These are phyloP conservation scores for Arthrobotrys sinensis DNA, from an alignment of 2,329 filamentous ascomycete species.

Conservation along the genomic window DNA sequence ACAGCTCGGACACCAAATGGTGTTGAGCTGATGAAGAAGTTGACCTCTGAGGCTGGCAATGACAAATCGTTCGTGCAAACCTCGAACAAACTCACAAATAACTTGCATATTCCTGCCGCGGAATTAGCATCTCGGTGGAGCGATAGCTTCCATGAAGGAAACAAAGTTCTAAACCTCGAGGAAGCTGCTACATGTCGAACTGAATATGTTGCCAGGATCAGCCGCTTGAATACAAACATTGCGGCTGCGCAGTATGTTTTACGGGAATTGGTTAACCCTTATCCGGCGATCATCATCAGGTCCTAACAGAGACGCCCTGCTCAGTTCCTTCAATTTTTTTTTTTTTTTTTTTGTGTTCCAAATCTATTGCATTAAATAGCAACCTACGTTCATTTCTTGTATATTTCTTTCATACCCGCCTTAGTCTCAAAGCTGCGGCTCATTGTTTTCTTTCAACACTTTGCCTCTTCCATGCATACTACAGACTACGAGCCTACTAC, in stretches of 20 bases:
- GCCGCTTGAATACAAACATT: constrained; percentile 1
- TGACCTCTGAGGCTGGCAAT: neutral
- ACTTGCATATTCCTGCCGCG: neutral
- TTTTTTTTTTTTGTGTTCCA: too few species aligned
- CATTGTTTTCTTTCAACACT: too few species aligned
- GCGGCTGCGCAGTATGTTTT: constrained; percentile 23
- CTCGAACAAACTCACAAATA: neutral
- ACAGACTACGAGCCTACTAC: too few species aligned
- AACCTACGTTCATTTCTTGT: too few species aligned
- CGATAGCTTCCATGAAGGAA: constrained; percentile 20
- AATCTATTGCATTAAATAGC: too few species aligned
- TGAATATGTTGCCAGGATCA: neutral
- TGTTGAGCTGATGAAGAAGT: constrained; percentile 12
- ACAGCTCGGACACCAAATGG: constrained; percentile 1
- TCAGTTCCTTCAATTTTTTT: neutral
- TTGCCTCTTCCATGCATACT: too few species aligned
- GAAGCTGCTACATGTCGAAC: neutral
- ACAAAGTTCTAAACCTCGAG: neutral
- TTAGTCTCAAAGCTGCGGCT: too few species aligned
- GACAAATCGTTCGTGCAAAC: constrained; percentile 21
- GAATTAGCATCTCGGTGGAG: constrained; percentile 19
- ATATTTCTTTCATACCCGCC: too few species aligned
- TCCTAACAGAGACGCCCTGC: neutral
- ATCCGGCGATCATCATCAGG: neutral
- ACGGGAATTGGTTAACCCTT: constrained; percentile 25